Base-by-base conservation (phyloP, 148 eudicot genomes). In the Simmondsia chinensis region DNA sequence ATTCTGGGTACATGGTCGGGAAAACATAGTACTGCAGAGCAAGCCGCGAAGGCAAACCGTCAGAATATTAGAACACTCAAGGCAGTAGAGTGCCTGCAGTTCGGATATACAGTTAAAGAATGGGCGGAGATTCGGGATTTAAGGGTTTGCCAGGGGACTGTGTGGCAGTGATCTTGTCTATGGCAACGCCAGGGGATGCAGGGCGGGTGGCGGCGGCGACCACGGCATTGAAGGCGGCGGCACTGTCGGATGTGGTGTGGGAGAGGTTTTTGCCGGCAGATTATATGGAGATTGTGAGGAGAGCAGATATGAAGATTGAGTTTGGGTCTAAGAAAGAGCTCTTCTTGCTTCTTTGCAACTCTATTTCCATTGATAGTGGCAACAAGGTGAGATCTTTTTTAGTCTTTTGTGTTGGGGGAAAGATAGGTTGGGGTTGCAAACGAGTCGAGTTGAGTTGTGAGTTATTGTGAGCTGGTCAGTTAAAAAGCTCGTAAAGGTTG, bases 141-240 rank as follows among this genome's bases (percentile, higher is more conserved):
- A n/a, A n/a, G n/a, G n/a, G n/a, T 46, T 20, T 82, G 35, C 76
- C 91, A 0, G 56, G 65, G 17, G 91, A 82, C 20, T 77, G 78
- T 33, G 38, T 71, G 34, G 17, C 64, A 1, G 52, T 46, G 18
- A 77, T 82, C 23, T 42, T 77, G 5, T 74, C 74, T 4, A 33
- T 65, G 35, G 64, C 84, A 3, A 45, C 81, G 1, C 84, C 91
- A 9, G 21, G 17, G 2, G 84, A 82, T 43, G 70, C 64, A 2
- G 68, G 80, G 31, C 62, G 62, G 37, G 13, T 43, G 0, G 61
- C 65, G 1, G 39, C 39, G 0, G 64, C 47, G 3, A 71, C 79
- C 1, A 42, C 69, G n/a, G 41, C 30, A 22, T 51, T 77, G 19
- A 60, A 52, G 3, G 33, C 44, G 6, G 68, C 52, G 7, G 76